Base-by-base conservation (phyloP, 2,329 filamentous ascomycete species). In the Ophiocordyceps camponoti-leonardi region DNA sequence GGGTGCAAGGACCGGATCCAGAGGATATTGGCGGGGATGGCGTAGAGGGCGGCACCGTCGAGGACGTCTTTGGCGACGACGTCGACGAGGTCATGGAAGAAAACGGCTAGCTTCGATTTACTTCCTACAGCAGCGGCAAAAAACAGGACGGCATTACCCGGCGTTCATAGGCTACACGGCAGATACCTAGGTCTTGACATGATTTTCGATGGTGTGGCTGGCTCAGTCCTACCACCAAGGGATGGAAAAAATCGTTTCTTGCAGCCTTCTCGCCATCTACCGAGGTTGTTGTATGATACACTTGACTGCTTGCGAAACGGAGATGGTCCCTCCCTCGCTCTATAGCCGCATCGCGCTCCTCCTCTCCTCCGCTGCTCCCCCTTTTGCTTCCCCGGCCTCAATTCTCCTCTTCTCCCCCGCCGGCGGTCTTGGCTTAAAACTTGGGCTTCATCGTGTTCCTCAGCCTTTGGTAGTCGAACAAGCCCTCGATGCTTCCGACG, bases 391-490 rank as follows among this genome's bases (percentile, higher is more conserved):
- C 54, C 59, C 47, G 46, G 47, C 49, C 39, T 12, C 35, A n/a
- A 18, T 10, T 4, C 50, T 47, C 50, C 50, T 51, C 51, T 52
- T n/a, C n/a, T n/a, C n/a, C 49, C 55, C 52, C 52, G 51, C 50
- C 53, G 16, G 19, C 62, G 23, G 23, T 8, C 23, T 26, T 26
- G 23, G 23, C 50, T 69, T n/a, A 75, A 58, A 72, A 73, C 70
- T 86, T 90, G 66, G 86, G 80, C 72, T 79, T 86, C 83, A 92
- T 92, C 63, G 92, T 86, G 65, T 77, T 80, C 63, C 87, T 75
- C 59, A 86, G 73, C 62, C 82, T 72, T 64, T 81, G 73, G 71
- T 92, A 93, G 65, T 90, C 78, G 50, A 83, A 73, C 48, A 82
- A 65, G 62, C 80, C 90, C 76, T 96, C 92, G 60, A 96, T 87